Evolutionary conservation across 805 yeast species (phyloP).

Genomic region (Metschnikowia gruessii): DNA sequence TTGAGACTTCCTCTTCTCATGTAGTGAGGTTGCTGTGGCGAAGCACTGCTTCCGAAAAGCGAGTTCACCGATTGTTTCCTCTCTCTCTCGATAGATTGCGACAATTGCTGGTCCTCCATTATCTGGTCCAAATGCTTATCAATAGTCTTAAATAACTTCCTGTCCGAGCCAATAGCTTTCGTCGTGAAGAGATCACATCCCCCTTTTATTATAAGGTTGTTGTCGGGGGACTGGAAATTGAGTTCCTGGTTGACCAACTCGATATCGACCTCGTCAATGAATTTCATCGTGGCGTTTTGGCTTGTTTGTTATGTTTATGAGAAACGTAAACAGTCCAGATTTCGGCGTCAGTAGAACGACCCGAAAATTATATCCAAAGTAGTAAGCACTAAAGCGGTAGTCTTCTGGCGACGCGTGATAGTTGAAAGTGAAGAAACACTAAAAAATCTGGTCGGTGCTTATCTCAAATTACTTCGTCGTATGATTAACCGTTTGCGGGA

Average conservation of each 20-base stretch:
- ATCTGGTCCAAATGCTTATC: constrained; percentile 72
- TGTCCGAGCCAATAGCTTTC: constrained; percentile 86
- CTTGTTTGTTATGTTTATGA: no score
- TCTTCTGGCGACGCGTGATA: no score
- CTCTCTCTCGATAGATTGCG: constrained; percentile 38
- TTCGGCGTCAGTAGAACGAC: neutral
- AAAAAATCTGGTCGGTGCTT: neutral
- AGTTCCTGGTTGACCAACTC: constrained; percentile 86
- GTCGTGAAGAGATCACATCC: constrained; percentile 94
- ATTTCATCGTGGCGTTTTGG: constrained; percentile 41
- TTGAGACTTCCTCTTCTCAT: constrained; percentile 26
- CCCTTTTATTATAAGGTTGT: constrained; percentile 59
- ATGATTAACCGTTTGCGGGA: constrained; percentile 1
- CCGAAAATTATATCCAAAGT: neutral
- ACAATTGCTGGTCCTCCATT: constrained; percentile 43
- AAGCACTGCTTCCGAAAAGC: constrained; percentile 38
- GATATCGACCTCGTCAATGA: constrained; percentile 90
- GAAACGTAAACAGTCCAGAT: no score
- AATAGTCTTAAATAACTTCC: constrained; percentile 81
- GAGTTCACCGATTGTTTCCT: constrained; percentile 37
- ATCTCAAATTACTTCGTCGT: constrained; percentile 5
- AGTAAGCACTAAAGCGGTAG: neutral
- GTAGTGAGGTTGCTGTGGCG: constrained; percentile 26
- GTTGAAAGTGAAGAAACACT: neutral
- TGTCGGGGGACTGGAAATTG: constrained; percentile 39